A percentile compares a stretch with the other conserved stretches of the same genome.
Evolutionary conservation across 371 early-diverging fungal genomes (phyloP).

Genomic region (Mucor lusitanicus): DNA sequence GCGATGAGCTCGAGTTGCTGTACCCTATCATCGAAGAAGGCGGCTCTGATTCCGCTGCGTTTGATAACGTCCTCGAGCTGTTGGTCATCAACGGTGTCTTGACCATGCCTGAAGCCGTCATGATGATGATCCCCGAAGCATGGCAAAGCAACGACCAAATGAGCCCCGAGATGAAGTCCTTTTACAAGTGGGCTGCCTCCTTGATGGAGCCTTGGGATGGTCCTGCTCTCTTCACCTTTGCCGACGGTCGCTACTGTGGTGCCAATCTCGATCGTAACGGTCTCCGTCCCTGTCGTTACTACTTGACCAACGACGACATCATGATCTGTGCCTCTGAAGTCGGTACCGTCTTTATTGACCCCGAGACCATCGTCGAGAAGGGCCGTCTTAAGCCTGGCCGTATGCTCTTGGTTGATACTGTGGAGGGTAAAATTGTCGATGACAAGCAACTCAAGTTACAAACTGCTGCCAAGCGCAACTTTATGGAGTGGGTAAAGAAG

Average conservation of each 20-base stretch:
- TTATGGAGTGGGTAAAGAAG: slow-evolving; percentile 81
- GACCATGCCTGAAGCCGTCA: slow-evolving; percentile 92
- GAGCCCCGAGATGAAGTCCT: slow-evolving; percentile 86
- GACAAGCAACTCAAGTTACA: slow-evolving; percentile 85
- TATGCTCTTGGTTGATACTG: slow-evolving; percentile 97
- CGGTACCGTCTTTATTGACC: slow-evolving; percentile 85
- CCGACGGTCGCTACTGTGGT: slow-evolving; percentile 96
- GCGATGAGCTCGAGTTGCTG: slow-evolving; percentile 74
- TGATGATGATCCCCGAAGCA: slow-evolving; percentile 98
- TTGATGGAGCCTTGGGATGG: slow-evolving; percentile 99
- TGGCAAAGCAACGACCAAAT: slow-evolving; percentile 90
- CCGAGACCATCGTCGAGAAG: slow-evolving; percentile 80
- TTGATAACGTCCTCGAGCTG: slow-evolving; percentile 95
- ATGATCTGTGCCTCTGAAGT: slow-evolving; percentile 98
- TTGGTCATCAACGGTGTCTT: slow-evolving; percentile 89
- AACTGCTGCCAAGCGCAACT: slow-evolving; percentile 72
- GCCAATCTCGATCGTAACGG: slow-evolving; percentile 96
- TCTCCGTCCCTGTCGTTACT: slow-evolving; percentile 95
- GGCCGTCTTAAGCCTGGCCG: slow-evolving; percentile 96
- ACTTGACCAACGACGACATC: slow-evolving; percentile 85
- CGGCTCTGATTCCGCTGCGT: slow-evolving; percentile 97
- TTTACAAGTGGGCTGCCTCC: slow-evolving; percentile 95
- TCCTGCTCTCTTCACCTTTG: slow-evolving; percentile 95
- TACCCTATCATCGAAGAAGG: slow-evolving; percentile 96
- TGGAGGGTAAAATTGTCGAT: slow-evolving; percentile 87